These are phyloP conservation scores for Tricholoma sp. DNA, from an alignment of 768 basidiomycete species.

Conservation along the genomic window DNA sequence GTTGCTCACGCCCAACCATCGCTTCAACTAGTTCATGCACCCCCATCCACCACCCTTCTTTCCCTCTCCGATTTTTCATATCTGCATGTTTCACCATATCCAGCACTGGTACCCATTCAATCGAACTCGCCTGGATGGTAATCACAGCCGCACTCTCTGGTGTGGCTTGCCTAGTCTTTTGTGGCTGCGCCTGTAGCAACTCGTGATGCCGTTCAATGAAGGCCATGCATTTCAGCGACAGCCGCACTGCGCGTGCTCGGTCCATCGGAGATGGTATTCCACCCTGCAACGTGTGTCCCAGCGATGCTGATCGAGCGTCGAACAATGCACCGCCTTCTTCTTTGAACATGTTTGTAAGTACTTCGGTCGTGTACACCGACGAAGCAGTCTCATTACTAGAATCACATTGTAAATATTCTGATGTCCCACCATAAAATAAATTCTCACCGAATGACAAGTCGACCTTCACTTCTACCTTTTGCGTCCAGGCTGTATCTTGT, in stretches of 20 bases:
- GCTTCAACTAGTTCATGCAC: conserved; percentile 69
- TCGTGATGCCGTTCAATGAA: conserved; percentile 86
- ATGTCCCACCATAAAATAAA: conserved; percentile 1
- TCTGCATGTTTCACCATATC: conserved; percentile 87
- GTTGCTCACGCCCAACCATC: conserved; percentile 60
- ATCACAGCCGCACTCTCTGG: conserved; percentile 82
- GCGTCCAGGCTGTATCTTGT: conserved; percentile 80
- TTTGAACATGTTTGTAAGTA: conserved; percentile 90
- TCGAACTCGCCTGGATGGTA: conserved; percentile 77
- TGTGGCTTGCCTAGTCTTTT: conserved; percentile 49
- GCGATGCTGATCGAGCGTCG: conserved; percentile 91
- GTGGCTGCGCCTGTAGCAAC: conserved; percentile 42
- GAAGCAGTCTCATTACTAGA: conserved; percentile 83
- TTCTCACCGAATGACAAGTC: conserved; percentile 82
- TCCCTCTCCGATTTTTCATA: conserved; percentile 84
- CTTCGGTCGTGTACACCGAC: conserved; percentile 82
- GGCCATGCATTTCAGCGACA: conserved; percentile 88
- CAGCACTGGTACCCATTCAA: conserved; percentile 79
- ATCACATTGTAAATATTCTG: not conserved
- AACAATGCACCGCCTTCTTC: conserved; percentile 93
- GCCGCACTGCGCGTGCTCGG: conserved; percentile 84
- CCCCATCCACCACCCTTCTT: conserved; percentile 71
- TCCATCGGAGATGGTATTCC: conserved; percentile 94
- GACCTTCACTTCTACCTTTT: conserved; percentile 88
- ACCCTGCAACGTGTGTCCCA: conserved; percentile 96